Conservation (phyloP, 768 basidiomycete species). For the Amanita exitialis region DNA sequence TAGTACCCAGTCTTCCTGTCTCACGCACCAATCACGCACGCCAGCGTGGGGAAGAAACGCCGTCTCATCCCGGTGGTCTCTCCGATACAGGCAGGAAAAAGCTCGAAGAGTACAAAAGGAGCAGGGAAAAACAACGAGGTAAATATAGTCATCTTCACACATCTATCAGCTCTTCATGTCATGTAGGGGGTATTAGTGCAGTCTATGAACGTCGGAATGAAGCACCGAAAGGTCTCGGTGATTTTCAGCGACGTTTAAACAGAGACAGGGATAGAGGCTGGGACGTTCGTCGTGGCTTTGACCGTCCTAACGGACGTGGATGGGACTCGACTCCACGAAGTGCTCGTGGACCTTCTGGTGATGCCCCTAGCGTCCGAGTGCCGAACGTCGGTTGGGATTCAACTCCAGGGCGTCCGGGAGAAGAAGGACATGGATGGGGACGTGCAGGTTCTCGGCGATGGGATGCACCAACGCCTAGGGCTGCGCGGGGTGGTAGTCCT, state of each 20-base stretch:
- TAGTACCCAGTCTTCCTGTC: conserved; percentile 74
- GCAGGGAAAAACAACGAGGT: conserved; percentile 65
- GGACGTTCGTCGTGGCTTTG: conserved; percentile 30
- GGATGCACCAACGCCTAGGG: conserved; percentile 81
- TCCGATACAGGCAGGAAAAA: conserved; percentile 61
- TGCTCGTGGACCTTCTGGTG: conserved; percentile 36
- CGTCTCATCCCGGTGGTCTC: conserved; percentile 86
- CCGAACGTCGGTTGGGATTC: conserved; percentile 94
- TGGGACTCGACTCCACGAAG: conserved; percentile 61
- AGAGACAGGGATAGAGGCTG: conserved; percentile 49
- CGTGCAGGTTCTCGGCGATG: conserved; percentile 44
- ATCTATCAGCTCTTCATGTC: not conserved
- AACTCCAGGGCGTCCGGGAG: conserved; percentile 58
- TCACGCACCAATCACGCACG: conserved; percentile 45
- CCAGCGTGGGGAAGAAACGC: conserved; percentile 81
- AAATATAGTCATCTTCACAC: conserved; percentile 5
- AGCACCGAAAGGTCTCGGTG: conserved; percentile 73
- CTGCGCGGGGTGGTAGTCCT: conserved; percentile 54
- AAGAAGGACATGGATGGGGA: conserved; percentile 59
- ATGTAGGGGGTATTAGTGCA: conserved; percentile 62
- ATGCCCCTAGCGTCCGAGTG: conserved; percentile 78
- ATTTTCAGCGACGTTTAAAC: conserved; percentile 90
- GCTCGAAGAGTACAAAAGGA: conserved; percentile 70
- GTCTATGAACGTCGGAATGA: conserved; percentile 44
- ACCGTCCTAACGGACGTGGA: conserved; percentile 20